A percentile compares a stretch with the other conserved stretches of the same genome.
Evolutionary conservation across 2,329 filamentous ascomycete species (phyloP).

Genomic region (Gyromitra esculenta): DNA sequence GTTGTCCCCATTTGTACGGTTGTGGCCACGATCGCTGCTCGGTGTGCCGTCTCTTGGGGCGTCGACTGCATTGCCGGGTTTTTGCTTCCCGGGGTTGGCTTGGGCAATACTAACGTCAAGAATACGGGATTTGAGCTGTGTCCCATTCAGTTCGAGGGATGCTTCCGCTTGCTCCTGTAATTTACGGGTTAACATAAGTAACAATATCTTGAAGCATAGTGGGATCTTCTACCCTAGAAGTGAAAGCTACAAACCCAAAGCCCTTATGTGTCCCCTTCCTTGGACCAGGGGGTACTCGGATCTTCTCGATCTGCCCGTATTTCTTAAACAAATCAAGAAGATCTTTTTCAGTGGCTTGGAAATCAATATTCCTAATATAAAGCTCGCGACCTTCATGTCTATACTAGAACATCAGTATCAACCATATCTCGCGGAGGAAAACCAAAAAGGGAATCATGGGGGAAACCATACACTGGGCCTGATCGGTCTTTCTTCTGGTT

Average conservation of each 20-base stretch:
- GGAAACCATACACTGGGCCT: slow-evolving; percentile 69
- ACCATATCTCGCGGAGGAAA: slow-evolving; percentile 5
- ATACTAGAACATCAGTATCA: slow-evolving; percentile 22
- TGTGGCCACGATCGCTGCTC: slow-evolving; percentile 23
- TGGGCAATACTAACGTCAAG: slow-evolving; percentile 68
- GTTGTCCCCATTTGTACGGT: slow-evolving; percentile 30
- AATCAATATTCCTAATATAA: slow-evolving; percentile 76
- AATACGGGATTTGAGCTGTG: slow-evolving; percentile 73
- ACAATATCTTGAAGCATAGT: neutral
- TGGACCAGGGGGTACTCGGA: slow-evolving; percentile 73
- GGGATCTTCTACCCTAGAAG: slow-evolving; percentile 64
- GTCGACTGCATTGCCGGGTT: slow-evolving; percentile 59
- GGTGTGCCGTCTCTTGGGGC: slow-evolving; percentile 52
- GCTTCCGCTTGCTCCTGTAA: slow-evolving; percentile 72
- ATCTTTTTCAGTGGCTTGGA: slow-evolving; percentile 72
- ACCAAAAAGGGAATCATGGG: neutral
- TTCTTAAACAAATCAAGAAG: slow-evolving; percentile 76
- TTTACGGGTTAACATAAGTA: neutral
- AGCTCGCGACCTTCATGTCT: slow-evolving; percentile 83
- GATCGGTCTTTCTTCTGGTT: slow-evolving; percentile 78
- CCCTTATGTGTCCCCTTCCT: slow-evolving; percentile 76
- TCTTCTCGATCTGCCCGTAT: slow-evolving; percentile 77
- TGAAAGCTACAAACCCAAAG: slow-evolving; percentile 81
- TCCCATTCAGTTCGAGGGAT: slow-evolving; percentile 69
- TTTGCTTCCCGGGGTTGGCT: slow-evolving; percentile 58